These are phyloP conservation scores for Arthrobotrys sphaeroides DNA, from an alignment of 2,329 filamentous ascomycete genomes.

Conservation along the genomic window DNA sequence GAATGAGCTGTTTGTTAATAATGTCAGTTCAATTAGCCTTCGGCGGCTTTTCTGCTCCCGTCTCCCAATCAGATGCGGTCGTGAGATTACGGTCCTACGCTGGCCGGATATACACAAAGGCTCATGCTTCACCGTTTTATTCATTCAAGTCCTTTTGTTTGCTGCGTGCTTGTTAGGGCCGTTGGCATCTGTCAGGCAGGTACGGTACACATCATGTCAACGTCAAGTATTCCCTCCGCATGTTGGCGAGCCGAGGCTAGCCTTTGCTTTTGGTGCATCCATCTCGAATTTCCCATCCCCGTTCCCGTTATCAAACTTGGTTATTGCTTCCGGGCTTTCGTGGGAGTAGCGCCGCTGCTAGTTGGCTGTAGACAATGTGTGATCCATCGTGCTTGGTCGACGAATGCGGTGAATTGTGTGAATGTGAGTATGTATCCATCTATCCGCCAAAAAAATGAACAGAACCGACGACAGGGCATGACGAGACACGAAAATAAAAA, in stretches of 20 bases:
- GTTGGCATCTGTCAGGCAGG: constrained; percentile 9
- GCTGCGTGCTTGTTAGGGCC: neutral
- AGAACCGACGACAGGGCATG: neutral
- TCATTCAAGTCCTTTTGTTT: too few species aligned
- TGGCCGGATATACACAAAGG: too few species aligned
- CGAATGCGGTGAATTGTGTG: neutral
- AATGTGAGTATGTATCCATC: constrained; percentile 20
- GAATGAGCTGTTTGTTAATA: constrained; percentile 32
- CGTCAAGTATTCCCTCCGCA: constrained; percentile 18
- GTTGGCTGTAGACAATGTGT: too few species aligned
- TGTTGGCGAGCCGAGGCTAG: constrained; percentile 24
- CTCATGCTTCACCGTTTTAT: too few species aligned
- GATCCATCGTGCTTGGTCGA: neutral
- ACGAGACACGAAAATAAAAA: constrained; percentile 6
- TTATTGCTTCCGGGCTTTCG: too few species aligned
- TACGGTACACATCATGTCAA: too few species aligned
- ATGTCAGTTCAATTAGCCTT: too few species aligned
- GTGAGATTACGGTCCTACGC: too few species aligned
- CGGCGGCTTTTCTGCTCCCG: neutral
- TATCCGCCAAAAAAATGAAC: constrained; percentile 2
- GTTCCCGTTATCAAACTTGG: too few species aligned
- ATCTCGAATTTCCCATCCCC: too few species aligned
- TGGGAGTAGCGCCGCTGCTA: neutral
- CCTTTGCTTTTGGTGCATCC: constrained; percentile 26
- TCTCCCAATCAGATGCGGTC: too few species aligned